Percentiles rank a stretch among this genome's conserved stretches.
phyloP scores from a whole-genome alignment of 2,329 filamentous ascomycete species.

The Ophiostoma ips region DNA sequence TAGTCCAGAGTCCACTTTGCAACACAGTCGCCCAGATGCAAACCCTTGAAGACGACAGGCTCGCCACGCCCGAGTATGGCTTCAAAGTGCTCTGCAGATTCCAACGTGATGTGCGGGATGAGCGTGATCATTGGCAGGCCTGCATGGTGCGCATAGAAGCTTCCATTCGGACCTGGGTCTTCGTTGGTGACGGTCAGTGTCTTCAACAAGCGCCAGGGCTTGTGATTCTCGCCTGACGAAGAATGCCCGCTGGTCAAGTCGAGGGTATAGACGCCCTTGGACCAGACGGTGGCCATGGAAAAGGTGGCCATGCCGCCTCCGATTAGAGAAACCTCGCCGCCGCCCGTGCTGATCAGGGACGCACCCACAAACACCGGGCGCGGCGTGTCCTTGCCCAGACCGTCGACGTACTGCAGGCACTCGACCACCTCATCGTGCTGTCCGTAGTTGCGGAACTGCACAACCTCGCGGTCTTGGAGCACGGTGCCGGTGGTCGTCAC shows the following conservation, averaged over 20 bases:
- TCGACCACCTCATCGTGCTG: constrained; percentile 18
- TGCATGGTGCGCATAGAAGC: rapidly evolving
- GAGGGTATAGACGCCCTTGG: constrained; percentile 41
- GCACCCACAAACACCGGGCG: constrained; percentile 61
- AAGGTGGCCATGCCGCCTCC: constrained; percentile 83
- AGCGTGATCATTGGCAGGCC: neutral
- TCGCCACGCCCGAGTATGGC: constrained; percentile 40
- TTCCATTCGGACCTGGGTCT: neutral
- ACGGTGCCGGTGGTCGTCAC: constrained; percentile 29
- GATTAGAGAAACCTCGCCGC: constrained; percentile 43
- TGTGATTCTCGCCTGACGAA: too few species aligned
- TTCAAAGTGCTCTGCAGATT: constrained; percentile 42
- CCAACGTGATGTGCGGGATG: constrained; percentile 39
- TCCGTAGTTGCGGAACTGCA: constrained; percentile 23
- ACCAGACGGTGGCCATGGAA: constrained; percentile 82
- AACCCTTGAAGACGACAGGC: constrained; percentile 51
- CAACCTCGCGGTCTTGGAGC: constrained; percentile 36
- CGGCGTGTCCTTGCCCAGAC: constrained; percentile 7
- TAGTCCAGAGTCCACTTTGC: constrained; percentile 55
- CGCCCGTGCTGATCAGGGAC: constrained; percentile 34
- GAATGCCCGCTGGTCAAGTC: neutral
- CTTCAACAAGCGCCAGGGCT: constrained; percentile 6
- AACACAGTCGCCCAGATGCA: constrained; percentile 54
- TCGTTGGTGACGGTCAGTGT: constrained; percentile 7
- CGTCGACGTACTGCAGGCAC: constrained; percentile 1